phyloP scores from a whole-genome alignment of 129 eudicot species.

The Artemisia annua region DNA sequence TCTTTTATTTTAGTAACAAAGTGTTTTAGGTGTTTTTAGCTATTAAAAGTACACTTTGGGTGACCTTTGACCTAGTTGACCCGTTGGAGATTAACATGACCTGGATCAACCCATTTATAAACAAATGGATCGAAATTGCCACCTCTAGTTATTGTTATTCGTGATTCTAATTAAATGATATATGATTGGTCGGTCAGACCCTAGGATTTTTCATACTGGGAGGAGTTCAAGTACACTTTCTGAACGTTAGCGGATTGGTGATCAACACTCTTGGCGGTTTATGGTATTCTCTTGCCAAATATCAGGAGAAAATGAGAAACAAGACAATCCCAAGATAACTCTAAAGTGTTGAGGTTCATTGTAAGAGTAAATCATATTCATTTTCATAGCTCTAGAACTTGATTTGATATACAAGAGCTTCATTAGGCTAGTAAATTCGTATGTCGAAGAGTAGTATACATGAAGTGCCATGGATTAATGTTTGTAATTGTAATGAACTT shows the following conservation, averaged over 20 bases:
- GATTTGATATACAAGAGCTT: constrained; percentile 10
- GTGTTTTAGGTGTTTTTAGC: no score
- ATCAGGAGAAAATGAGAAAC: constrained; percentile 59
- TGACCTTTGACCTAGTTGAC: no score
- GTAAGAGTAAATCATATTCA: constrained; percentile 10
- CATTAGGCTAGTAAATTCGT: constrained; percentile 9
- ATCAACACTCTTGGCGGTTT: constrained; percentile 93
- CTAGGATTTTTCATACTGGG: constrained; percentile 88
- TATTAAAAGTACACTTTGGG: no score
- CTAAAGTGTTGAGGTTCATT: neutral
- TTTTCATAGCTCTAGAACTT: constrained; percentile 4
- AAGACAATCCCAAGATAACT: constrained; percentile 28
- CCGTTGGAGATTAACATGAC: no score
- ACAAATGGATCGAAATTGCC: no score
- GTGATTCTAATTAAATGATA: constrained; percentile 1
- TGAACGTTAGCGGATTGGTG: constrained; percentile 76
- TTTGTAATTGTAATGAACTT: neutral
- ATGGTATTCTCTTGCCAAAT: constrained; percentile 91
- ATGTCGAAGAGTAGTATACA: no score
- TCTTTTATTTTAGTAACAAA: no score
- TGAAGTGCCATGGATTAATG: constrained; percentile 7
- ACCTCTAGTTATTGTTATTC: neutral
- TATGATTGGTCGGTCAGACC: constrained; percentile 45
- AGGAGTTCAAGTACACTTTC: constrained; percentile 83
- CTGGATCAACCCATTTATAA: no score